These are phyloP conservation scores for Tritrichomonas foetus DNA, from an alignment of 208 protist genomes.

Conservation along the genomic window DNA sequence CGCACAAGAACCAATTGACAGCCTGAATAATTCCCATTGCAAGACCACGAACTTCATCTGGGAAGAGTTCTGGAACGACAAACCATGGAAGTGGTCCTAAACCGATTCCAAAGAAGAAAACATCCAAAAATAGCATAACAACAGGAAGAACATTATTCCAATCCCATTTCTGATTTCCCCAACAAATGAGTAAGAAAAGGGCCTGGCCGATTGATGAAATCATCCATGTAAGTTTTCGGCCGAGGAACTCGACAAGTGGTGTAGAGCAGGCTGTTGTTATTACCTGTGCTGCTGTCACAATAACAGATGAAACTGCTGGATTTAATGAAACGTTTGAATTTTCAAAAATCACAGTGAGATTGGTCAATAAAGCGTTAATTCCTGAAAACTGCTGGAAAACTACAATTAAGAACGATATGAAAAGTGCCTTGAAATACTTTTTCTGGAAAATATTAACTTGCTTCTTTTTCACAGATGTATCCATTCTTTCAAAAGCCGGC, in stretches of 20 bases:
- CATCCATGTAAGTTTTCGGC: not conserved
- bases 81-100: not conserved
- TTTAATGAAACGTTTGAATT: not conserved
- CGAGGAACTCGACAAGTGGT: not conserved
- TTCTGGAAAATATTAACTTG: not conserved
- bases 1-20: not conserved
- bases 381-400: conserved; percentile 3
- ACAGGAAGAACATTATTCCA: not conserved
- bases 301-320: not conserved
- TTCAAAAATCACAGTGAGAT: not conserved
- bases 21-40: not conserved
- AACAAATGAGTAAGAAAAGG: not conserved
- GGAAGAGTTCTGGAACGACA: not conserved
- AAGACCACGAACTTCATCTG: not conserved
- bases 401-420: not conserved
- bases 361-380: not conserved
- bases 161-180: not conserved
- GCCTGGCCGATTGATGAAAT: not conserved
- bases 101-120: not conserved
- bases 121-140: not conserved
- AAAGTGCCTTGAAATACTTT: not conserved
- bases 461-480: not conserved
- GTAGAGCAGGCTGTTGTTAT: not conserved
- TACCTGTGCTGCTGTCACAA: not conserved
- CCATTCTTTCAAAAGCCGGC: not conserved